phyloP scores from a whole-genome alignment of 305 asterid species.

The Monarda citriodora region DNA sequence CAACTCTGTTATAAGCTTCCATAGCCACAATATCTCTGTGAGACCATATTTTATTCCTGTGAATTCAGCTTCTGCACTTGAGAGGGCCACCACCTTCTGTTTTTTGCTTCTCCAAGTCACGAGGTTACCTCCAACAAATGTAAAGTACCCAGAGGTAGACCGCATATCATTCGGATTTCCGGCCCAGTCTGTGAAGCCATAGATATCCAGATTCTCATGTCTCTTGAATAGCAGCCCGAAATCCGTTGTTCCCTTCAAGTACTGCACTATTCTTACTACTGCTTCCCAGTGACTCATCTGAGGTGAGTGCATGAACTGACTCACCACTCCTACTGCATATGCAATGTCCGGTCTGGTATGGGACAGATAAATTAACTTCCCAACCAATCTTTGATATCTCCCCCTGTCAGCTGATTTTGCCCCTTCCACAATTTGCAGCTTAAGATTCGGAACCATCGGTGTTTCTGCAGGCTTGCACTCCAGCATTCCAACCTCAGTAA shows the following conservation, averaged over 20 bases:
- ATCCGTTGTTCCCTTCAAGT: not conserved
- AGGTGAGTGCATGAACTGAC: too few species aligned
- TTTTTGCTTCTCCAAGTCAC: not conserved
- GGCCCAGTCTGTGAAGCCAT: conserved; percentile 3
- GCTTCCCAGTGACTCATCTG: not conserved
- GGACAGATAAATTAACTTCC: not conserved
- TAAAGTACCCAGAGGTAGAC: not conserved
- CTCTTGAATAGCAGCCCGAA: not conserved
- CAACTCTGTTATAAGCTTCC: too few species aligned
- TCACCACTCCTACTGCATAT: too few species aligned
- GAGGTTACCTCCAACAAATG: not conserved
- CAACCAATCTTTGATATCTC: not conserved
- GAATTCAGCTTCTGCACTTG: too few species aligned
- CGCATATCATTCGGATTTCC: not conserved
- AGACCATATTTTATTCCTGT: too few species aligned
- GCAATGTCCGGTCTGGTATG: too few species aligned
- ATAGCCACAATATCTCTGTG: too few species aligned
- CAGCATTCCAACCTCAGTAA: not conserved
- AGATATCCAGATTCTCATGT: not conserved
- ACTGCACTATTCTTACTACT: not conserved
- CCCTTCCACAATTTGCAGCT: not conserved
- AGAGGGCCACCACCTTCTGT: not conserved
- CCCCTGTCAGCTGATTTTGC: not conserved
- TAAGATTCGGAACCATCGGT: not conserved
- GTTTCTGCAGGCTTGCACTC: not conserved